Base-by-base conservation (phyloP, 2,329 filamentous ascomycete genomes). In the Monilinia aucupariae region DNA sequence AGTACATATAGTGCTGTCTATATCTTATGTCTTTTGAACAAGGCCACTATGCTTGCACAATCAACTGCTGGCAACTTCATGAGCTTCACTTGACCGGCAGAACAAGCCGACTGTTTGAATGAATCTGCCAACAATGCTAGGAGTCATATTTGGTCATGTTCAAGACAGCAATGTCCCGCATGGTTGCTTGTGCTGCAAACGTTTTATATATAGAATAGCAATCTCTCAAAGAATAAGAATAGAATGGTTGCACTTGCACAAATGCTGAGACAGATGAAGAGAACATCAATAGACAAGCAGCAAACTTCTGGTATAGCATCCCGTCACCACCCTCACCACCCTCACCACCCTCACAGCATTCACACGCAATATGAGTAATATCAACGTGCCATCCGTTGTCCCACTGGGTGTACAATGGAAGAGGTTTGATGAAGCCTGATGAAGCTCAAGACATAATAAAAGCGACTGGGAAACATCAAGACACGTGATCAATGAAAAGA, bases 1-100 rank as follows among this genome's bases (percentile, higher is more conserved):
- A 59, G 22, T 59, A 59, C 15, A 59, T 48, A 39, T 50, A 59
- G 15, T n/a, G 45, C 17, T 50, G 45, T 17, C 45, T 27, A 48
- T 13, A 37, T 15, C 4, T 9, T 4, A 20, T 27, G 34, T 56
- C 34, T 41, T 34, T 20, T 34, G 7, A 15, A 20, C 13, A 32
- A 25, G 41, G 25, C 20, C 30, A 22, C 17, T n/a, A 47, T 20
- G 20, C 41, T 47, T 47, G 27, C 41, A 34, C 4, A 17, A 17
- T 20, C n/a, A 34, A 9, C 27, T 47, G 53, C 30, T 56, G 41
- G 45, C 41, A 56, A 34, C 13, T 25, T 10, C 12, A 12, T 25
- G 20, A 56, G 41, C 13, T 13, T 47, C 41, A 25, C 7, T 47
- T 47, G 54, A 20, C 39, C 8, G 13, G 8, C 27, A 34, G 5